These are phyloP conservation scores for Boletus barrowsii DNA, from an alignment of 768 basidiomycete genomes.

Conservation along the genomic window DNA sequence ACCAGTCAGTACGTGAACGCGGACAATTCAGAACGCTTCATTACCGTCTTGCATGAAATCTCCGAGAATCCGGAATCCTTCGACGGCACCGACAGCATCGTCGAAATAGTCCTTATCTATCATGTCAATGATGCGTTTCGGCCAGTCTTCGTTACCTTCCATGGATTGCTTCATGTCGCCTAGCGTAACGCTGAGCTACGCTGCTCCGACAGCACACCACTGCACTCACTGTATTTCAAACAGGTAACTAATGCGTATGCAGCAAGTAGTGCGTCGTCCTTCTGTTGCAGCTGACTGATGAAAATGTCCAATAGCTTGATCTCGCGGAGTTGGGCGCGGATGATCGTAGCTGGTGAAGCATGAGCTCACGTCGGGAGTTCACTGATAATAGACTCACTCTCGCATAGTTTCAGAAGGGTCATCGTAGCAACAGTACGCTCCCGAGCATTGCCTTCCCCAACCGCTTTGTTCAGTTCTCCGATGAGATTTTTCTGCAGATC, in stretches of 20 bases:
- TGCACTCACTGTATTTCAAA: conserved; percentile 13
- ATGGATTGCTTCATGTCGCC: conserved; percentile 16
- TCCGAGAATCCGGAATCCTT: conserved; percentile 22
- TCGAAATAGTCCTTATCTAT: conserved; percentile 20
- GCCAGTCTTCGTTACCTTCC: conserved; percentile 1
- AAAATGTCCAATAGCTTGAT: conserved; percentile 5
- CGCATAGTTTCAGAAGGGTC: background rate
- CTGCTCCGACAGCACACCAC: background rate
- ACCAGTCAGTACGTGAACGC: background rate
- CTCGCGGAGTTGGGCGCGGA: conserved; percentile 8
- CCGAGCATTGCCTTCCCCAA: background rate
- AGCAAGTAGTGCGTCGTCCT: conserved; percentile 12
- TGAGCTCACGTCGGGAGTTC: background rate
- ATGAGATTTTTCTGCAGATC: background rate
- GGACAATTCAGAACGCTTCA: background rate
- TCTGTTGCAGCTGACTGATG: conserved; percentile 8
- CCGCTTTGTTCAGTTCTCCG: background rate
- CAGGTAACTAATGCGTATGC: conserved; percentile 18
- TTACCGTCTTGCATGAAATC: conserved; percentile 22
- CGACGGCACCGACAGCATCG: conserved; percentile 18
- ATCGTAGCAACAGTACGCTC: background rate
- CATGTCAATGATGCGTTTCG: conserved; percentile 17
- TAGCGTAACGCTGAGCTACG: background rate
- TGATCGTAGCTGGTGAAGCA: background rate
- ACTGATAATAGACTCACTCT: background rate